Evolutionary conservation across 176 grass and related monocot genomes (phyloP), one percentile per base, ranked within the genome.

Genomic region (Oryza coarctata): DNA sequence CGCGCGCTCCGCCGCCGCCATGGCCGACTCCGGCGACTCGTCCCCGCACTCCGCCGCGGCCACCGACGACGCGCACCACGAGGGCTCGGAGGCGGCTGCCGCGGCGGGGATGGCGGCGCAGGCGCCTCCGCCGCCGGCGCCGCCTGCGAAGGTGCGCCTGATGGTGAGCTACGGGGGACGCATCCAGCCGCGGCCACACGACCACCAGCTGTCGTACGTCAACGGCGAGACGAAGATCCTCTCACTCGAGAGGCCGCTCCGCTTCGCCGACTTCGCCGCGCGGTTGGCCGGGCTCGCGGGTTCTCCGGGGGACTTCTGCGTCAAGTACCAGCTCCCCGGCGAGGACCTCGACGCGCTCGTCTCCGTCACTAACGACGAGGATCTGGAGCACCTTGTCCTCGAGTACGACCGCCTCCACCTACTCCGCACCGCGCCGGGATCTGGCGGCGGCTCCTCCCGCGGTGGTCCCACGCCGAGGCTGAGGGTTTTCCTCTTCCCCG

Each of bases 271-370:
- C 85, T 86, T 99, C 85, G 74, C 63, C 28, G 87, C 93, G 14
- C 90, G 90, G 60, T 64, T 99, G 30, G 27, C 89, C 1, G 58
- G 74, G 10, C 41, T 99, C 36, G 75, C 76, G 0, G 70, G 62
- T 13, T 15, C 52, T 10, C 20, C 5, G 0, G 86, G 74, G n/a
- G 87, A 88, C 28, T 3, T 99, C 75, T 96, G 97, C 71, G 32
- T 95, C 87, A 99, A 99, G 91, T 99, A 99, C 77, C 97, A 99
- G 83, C 93, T 99, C 9, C 96, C 97, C 0, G 97, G 96, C n/a
- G 97, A 99, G 91, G 97, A 99, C 79, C 93, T 99, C 40, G 97
- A 99, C 78, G 91, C 97, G 62, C 97, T 99, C 47, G 77, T 99
- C 80, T 96, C 97, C 63, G 87, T 99, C 69, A 96, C 97, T 40